Base-by-base conservation (phyloP, 495 filamentous ascomycete genomes). In the Aspergillus heteromorphus region DNA sequence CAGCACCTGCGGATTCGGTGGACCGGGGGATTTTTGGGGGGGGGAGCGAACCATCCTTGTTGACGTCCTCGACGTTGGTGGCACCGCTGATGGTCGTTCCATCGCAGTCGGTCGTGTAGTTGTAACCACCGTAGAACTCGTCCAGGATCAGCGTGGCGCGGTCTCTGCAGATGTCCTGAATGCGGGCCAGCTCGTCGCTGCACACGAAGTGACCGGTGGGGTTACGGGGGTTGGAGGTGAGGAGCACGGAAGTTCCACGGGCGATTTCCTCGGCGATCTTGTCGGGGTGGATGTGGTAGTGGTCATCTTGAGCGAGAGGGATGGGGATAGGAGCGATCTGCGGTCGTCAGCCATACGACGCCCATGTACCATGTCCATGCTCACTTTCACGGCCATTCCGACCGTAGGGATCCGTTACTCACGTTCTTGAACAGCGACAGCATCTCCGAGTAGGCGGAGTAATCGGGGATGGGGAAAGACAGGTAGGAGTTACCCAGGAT, bases 181-280 rank as follows among this genome's bases (percentile, higher is more conserved):
- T 93, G 67, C 89, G 78, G 34, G 85, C 86, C 48, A 97, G 77
- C 65, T 92, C 84, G 0, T 89, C 87, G 61, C 88, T 88, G 59
- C 76, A 77, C 18, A 96, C 82, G 40, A 95, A 87, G 52, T 86
- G 82, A 38, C 92, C 92, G n/a, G 92, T 96, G 0, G 92, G 92
- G 72, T 97, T 97, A 49, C 92, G 84, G 21, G 92, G 92, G 74
- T 97, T 97, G n/a, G 91, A 96, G 25, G 92, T 97, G 43, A 97
- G 72, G 56, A 97, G 90, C 56, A 96, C 92, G 13, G 83, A 83
- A 29, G 86, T 88, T 56, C 91, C 91, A 62, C 91, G 83, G 51
- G 89, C 85, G 53, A 96, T 91, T 66, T 95, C 91, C 58, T 91
- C 86, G 40, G 85, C 87, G 61, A 97, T 91, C 77, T 93, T 95